These are phyloP conservation scores for Yamadazyma endophytica DNA, from an alignment of 805 yeast species.

Conservation along the genomic window DNA sequence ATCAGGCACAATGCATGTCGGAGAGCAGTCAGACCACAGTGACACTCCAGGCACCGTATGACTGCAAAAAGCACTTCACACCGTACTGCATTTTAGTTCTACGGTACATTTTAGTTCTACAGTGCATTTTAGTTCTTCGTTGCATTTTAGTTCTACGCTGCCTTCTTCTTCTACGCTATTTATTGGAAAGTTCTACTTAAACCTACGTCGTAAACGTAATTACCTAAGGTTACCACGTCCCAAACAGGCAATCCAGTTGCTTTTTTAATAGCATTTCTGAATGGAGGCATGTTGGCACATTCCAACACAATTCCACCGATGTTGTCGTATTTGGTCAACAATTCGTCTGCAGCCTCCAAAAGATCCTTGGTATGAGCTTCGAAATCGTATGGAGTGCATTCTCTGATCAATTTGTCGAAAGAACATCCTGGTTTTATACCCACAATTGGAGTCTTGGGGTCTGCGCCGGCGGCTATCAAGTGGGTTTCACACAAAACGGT, in stretches of 20 bases:
- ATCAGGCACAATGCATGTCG: too few species aligned
- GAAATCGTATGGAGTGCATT: slow-evolving; percentile 19
- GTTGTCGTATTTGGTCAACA: slow-evolving; percentile 1
- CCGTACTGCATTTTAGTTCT: too few species aligned
- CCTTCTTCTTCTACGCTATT: too few species aligned
- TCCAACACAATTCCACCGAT: slow-evolving; percentile 27
- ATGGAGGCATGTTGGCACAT: slow-evolving; percentile 33
- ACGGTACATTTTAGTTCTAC: too few species aligned
- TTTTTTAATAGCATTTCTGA: slow-evolving; percentile 19
- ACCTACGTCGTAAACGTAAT: slow-evolving; percentile 19
- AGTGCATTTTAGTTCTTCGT: too few species aligned
- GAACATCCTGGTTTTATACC: slow-evolving; percentile 7
- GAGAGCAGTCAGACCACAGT: too few species aligned
- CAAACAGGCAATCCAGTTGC: slow-evolving; percentile 23
- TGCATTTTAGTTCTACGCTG: too few species aligned
- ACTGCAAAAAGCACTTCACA: too few species aligned
- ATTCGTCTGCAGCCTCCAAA: slow-evolving; percentile 7
- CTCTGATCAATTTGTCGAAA: slow-evolving; percentile 10
- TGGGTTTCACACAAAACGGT: slow-evolving; percentile 18
- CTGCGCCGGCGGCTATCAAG: slow-evolving; percentile 24
- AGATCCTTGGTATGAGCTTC: slow-evolving; percentile 16
- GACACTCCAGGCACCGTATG: too few species aligned
- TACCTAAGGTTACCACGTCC: slow-evolving; percentile 26
- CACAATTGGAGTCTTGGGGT: slow-evolving; percentile 14
- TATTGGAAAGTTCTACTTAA: slow-evolving; percentile 1